These are phyloP conservation scores for Neurospora sp. DNA, from an alignment of 495 filamentous ascomycete species.

Conservation along the genomic window DNA sequence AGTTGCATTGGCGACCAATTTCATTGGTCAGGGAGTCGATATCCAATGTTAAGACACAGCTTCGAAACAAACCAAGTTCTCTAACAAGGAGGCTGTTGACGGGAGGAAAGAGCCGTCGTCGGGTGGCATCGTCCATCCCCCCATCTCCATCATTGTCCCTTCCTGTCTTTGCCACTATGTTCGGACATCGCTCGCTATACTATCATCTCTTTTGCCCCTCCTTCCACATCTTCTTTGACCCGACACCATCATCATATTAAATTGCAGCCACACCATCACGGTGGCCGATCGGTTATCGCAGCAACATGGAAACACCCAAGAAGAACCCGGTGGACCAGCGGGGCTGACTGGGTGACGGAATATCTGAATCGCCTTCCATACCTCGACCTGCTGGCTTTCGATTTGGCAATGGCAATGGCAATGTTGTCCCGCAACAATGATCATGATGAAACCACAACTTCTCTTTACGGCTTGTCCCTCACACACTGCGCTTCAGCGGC, in stretches of 20 bases:
- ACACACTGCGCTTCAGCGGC: too few species aligned
- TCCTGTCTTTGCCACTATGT: background rate
- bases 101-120: background rate
- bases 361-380: background rate
- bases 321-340: background rate
- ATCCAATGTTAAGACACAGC: background rate
- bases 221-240: background rate
- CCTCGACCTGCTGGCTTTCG: background rate
- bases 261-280: background rate
- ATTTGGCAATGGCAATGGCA: too few species aligned
- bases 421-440: background rate
- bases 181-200: background rate
- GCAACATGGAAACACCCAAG: background rate
- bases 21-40: background rate
- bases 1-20: background rate
- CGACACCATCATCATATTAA: too few species aligned
- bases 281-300: background rate
- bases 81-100: background rate
- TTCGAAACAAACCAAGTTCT: background rate
- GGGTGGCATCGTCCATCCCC: background rate
- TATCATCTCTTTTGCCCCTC: background rate
- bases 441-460: background rate
- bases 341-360: background rate
- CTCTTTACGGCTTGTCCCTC: background rate
- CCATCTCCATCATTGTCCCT: background rate